These are phyloP conservation scores for Emmonsiellopsis sp. DNA, from an alignment of 2,329 filamentous ascomycete species.

Conservation along the genomic window DNA sequence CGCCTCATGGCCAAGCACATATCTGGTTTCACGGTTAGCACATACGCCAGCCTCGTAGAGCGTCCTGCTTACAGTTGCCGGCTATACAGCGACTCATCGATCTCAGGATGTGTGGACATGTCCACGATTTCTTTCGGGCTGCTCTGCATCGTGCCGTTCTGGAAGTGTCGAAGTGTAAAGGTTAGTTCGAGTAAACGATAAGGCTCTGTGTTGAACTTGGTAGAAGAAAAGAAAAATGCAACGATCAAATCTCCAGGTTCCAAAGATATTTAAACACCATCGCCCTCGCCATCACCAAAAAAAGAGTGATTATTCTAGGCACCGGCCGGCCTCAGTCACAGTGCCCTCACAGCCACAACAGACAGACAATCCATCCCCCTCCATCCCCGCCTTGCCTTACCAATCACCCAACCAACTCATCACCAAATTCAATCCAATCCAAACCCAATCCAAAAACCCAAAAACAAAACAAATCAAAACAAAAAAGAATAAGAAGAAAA, in stretches of 20 bases:
- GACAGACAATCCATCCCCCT: background rate
- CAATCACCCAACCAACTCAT: background rate
- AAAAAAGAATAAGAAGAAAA: no score
- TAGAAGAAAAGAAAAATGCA: no score
- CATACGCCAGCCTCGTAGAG: background rate
- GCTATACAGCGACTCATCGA: constrained; percentile 60
- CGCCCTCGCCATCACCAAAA: no score
- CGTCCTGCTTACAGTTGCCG: constrained; percentile 45
- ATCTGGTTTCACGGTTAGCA: constrained; percentile 27
- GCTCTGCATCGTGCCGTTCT: constrained; percentile 54
- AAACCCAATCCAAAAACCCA: background rate
- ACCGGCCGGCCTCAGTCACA: no score
- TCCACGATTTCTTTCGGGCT: constrained; percentile 51
- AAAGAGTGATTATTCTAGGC: no score
- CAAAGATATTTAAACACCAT: no score
- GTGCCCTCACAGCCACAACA: background rate
- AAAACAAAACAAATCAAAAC: background rate
- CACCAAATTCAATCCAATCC: background rate
- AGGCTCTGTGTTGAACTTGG: no score
- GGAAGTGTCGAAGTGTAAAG: background rate
- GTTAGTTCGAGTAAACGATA: no score
- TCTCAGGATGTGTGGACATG: constrained; percentile 55
- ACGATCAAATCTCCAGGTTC: no score
- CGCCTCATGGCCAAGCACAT: constrained; percentile 66
- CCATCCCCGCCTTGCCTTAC: background rate